A percentile compares a stretch with the other conserved stretches of the same genome.
phyloP scores from a whole-genome alignment of 805 yeast species.

The Starmera caribaea region DNA sequence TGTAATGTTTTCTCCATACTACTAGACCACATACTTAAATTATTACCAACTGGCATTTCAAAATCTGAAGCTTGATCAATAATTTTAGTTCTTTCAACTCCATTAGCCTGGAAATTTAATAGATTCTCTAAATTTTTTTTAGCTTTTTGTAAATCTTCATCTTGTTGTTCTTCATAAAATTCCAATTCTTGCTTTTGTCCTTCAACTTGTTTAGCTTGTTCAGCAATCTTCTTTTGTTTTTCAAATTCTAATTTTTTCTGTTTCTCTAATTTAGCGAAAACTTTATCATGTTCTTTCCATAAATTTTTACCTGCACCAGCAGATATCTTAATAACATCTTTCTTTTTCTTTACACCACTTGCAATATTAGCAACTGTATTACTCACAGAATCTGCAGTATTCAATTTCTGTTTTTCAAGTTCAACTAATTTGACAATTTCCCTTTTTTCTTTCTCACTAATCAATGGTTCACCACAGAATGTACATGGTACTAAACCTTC shows the following conservation, averaged over 20 bases:
- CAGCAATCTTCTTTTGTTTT: slow-evolving; percentile 23
- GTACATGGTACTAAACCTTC: slow-evolving; percentile 92
- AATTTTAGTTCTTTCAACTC: slow-evolving; percentile 83
- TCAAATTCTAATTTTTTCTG: slow-evolving; percentile 26
- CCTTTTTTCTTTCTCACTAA: slow-evolving; percentile 50
- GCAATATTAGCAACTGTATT: not conserved
- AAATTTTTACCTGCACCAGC: slow-evolving; percentile 56
- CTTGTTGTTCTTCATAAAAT: slow-evolving; percentile 31
- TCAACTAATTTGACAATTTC: slow-evolving; percentile 45
- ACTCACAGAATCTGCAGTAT: slow-evolving; percentile 13
- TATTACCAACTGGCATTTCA: slow-evolving; percentile 47
- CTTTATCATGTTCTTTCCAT: slow-evolving; percentile 58
- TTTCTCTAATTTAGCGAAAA: slow-evolving; percentile 51
- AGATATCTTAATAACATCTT: slow-evolving; percentile 35
- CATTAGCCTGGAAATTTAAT: slow-evolving; percentile 72
- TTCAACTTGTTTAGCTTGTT: slow-evolving; percentile 26
- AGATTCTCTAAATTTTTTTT: slow-evolving; percentile 65
- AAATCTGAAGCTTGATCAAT: slow-evolving; percentile 91
- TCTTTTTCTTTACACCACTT: slow-evolving; percentile 26
- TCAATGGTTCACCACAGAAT: slow-evolving; percentile 61
- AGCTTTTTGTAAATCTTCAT: slow-evolving; percentile 57
- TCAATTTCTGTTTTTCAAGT: slow-evolving; percentile 39
- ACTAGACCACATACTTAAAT: slow-evolving; percentile 65
- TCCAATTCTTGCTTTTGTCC: slow-evolving; percentile 35
- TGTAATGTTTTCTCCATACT: slow-evolving; percentile 83